Evolutionary conservation across 495 filamentous ascomycete species (phyloP).

Genomic region (Lentithecium fluviatile): DNA sequence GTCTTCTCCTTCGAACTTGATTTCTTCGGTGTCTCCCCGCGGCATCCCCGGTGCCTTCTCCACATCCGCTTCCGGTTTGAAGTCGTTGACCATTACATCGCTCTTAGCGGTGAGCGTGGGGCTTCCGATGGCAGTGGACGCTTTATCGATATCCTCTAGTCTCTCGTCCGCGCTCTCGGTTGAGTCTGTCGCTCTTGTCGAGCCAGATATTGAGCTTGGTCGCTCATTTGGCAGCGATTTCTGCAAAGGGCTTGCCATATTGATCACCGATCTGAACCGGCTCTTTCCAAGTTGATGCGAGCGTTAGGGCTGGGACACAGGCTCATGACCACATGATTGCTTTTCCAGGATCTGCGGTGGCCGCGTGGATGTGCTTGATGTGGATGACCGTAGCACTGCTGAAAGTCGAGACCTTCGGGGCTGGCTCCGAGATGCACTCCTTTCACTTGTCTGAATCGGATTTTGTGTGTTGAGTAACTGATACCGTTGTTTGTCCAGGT

Average conservation of each 20-base stretch:
- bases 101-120: conserved; percentile 6
- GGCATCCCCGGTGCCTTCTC: conserved; percentile 24
- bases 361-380: too few species aligned
- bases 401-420: too few species aligned
- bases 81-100: conserved; percentile 20
- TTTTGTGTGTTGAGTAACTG: too few species aligned
- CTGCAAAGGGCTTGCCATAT: neutral
- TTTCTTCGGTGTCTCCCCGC: conserved; percentile 33
- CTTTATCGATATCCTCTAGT: conserved; percentile 6
- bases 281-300: too few species aligned
- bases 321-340: too few species aligned
- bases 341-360: too few species aligned
- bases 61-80: conserved; percentile 24
- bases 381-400: too few species aligned
- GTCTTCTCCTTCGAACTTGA: conserved; percentile 53
- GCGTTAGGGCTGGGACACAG: too few species aligned
- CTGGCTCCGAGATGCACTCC: too few species aligned
- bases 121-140: conserved; percentile 3
- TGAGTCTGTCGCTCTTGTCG: conserved; percentile 1
- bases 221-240: conserved; percentile 9
- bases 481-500: too few species aligned
- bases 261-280: too few species aligned
- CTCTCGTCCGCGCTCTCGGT: conserved; percentile 17
- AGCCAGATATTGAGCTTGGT: conserved; percentile 3
- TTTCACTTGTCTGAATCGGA: too few species aligned